Evolutionary conservation across 2,329 filamentous ascomycete species (phyloP), one percentile per base, ranked within the genome.

Genomic region (Grosmannia huntii): DNA sequence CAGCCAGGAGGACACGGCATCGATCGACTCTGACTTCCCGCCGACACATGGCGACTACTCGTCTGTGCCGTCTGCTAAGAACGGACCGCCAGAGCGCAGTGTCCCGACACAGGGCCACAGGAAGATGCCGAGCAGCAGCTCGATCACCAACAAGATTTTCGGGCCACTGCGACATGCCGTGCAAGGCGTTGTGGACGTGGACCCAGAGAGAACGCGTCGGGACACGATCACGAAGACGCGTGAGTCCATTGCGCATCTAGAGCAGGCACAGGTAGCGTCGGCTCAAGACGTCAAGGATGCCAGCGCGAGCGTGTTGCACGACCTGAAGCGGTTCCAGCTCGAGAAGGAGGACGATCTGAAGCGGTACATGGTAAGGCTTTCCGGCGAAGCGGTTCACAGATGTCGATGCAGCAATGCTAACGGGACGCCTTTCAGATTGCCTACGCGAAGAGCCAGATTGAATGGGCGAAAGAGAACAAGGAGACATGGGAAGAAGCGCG

Each of bases 201-300:
- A 99, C 68, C 94, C 94, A 0, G 94, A 99, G 73, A 81, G 91
- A 62, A 96, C 91, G 50, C 81, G 94, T 57, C 82, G 94, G 57
- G 94, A 99, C 69, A 87, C 90, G 62, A 96, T 99, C 65, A 91
- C 92, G 46, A 97, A 96, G 78, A 99, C 94, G 0, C 85, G 86
- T 63, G 94, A 99, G 72, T 89, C 85, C 59, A 84, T 99, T 62
- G 80, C 73, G 52, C 81, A 96, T 75, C 78, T 99, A 56, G 91
- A 97, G 71, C 90, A 95, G 75, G 94, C 94, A 0, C 81, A 96
- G 59, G 82, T 90, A 36, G 91, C 89, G 5, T 89, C 90, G 5
- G 90, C 91, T 62, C 85, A 90, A 66, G 94, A 99, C 68, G 94
- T 97, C 61, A 91, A 88, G 69, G 90, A 97, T 66, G 94, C 94